Evolutionary conservation across 345 rosid species (phyloP).

Genomic region (Eucalyptus fibrosa): DNA sequence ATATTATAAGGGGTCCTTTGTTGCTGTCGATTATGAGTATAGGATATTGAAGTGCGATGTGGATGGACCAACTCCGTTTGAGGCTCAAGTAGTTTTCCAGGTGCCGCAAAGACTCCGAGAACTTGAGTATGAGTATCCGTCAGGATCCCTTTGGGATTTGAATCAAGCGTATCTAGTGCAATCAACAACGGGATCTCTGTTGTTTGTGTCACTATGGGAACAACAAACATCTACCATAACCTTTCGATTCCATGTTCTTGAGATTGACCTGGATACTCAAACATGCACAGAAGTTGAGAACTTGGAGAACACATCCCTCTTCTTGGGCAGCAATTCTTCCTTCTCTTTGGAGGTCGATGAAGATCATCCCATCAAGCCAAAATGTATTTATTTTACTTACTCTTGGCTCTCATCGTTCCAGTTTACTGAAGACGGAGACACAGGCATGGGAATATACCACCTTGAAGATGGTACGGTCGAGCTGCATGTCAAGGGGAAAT

Average conservation of each 20-base stretch:
- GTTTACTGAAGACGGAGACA: background rate
- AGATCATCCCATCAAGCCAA: background rate
- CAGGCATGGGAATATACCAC: background rate
- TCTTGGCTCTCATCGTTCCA: background rate
- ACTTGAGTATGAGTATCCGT: background rate
- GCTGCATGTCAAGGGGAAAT: background rate
- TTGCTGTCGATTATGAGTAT: background rate
- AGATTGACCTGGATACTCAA: background rate
- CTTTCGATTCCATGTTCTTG: background rate
- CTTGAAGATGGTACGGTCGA: background rate
- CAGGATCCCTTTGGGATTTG: background rate
- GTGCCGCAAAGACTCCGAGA: background rate
- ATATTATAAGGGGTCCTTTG: background rate
- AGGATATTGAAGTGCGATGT: background rate
- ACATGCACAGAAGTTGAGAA: background rate
- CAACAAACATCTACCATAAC: background rate
- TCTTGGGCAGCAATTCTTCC: background rate
- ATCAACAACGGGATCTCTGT: background rate
- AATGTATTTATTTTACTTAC: background rate
- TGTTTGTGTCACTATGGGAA: background rate
- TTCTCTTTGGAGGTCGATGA: background rate
- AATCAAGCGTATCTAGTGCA: background rate
- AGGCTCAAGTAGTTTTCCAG: background rate
- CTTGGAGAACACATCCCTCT: background rate
- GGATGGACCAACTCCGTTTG: background rate